These are phyloP conservation scores for Chalara sp. DNA, from an alignment of 2,329 filamentous ascomycete genomes.

Conservation along the genomic window DNA sequence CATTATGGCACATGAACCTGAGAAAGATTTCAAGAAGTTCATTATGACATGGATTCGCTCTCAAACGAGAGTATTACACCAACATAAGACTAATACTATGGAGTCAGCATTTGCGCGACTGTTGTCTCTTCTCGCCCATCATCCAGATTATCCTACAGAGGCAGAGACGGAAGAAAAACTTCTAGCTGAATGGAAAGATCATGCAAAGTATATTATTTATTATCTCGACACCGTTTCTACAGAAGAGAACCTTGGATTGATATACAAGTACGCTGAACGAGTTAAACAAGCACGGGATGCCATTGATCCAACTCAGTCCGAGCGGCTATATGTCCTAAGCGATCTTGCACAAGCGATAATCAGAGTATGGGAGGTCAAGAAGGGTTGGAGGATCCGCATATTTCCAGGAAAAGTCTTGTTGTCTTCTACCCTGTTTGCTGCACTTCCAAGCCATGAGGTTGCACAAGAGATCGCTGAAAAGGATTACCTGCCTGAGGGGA, in stretches of 20 bases:
- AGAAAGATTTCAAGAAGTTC: slow-evolving; percentile 61
- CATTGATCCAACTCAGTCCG: slow-evolving; percentile 59
- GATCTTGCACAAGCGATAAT: slow-evolving; percentile 81
- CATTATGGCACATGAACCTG: slow-evolving; percentile 84
- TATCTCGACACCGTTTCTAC: slow-evolving; percentile 79
- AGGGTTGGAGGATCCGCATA: slow-evolving; percentile 78
- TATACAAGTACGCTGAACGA: slow-evolving; percentile 87
- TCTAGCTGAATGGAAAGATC: slow-evolving; percentile 45
- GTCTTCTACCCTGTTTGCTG: slow-evolving; percentile 70
- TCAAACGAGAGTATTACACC: slow-evolving; percentile 59
- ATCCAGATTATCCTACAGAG: slow-evolving; percentile 71
- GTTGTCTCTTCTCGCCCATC: slow-evolving; percentile 83
- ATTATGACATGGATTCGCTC: slow-evolving; percentile 87
- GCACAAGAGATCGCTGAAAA: slow-evolving; percentile 84
- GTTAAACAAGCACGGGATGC: slow-evolving; percentile 86
- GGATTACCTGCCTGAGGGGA: slow-evolving; percentile 67
- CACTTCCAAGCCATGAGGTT: slow-evolving; percentile 67
- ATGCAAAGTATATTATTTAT: slow-evolving; percentile 83
- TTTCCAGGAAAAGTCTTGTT: slow-evolving; percentile 76
- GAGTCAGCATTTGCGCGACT: slow-evolving; percentile 78
- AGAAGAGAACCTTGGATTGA: slow-evolving; percentile 79
- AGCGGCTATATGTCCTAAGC: slow-evolving; percentile 77
- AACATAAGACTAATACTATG: slow-evolving; percentile 57
- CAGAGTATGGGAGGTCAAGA: slow-evolving; percentile 77
- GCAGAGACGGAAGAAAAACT: slow-evolving; percentile 54